Conservation (phyloP, 2,329 filamentous ascomycete species). For the Cladophialophora carrionii region DNA sequence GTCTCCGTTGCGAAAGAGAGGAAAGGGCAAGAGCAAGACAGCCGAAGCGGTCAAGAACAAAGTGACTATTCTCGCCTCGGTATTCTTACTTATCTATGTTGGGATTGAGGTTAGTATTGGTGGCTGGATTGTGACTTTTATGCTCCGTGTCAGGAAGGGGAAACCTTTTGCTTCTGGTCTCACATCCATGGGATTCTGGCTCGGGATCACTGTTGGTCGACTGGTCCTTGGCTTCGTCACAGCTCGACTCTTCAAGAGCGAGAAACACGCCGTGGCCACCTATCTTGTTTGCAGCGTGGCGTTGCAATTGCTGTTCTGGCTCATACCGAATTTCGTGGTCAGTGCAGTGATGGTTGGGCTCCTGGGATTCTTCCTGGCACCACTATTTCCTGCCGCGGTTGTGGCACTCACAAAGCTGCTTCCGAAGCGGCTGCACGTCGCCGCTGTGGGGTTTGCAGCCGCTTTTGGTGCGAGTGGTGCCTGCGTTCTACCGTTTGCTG, state of each 20-base stretch:
- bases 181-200: conserved; percentile 73
- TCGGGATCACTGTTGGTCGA: conserved; percentile 73
- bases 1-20: conserved; percentile 70
- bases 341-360: conserved; percentile 71
- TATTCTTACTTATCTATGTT: conserved; percentile 78
- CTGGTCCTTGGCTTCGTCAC: conserved; percentile 73
- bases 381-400: conserved; percentile 65
- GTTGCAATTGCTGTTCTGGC: conserved; percentile 75
- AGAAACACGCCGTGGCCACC: conserved; percentile 62
- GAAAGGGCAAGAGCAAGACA: conserved; percentile 63
- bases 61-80: conserved; percentile 70
- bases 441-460: conserved; percentile 54
- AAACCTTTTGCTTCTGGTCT: conserved; percentile 72
- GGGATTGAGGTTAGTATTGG: conserved; percentile 72
- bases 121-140: conserved; percentile 79
- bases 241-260: conserved; percentile 65
- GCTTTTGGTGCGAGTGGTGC: conserved; percentile 75
- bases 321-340: conserved; percentile 71
- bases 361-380: conserved; percentile 76
- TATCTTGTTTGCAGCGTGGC: conserved; percentile 67
- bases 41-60: conserved; percentile 41
- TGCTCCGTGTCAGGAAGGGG: conserved; percentile 73
- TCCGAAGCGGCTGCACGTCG: conserved; percentile 32
- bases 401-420: conserved; percentile 34
- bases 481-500: conserved; percentile 45